phyloP scores from a whole-genome alignment of 2,329 filamentous ascomycete genomes.

The Gyromitra esculenta region DNA sequence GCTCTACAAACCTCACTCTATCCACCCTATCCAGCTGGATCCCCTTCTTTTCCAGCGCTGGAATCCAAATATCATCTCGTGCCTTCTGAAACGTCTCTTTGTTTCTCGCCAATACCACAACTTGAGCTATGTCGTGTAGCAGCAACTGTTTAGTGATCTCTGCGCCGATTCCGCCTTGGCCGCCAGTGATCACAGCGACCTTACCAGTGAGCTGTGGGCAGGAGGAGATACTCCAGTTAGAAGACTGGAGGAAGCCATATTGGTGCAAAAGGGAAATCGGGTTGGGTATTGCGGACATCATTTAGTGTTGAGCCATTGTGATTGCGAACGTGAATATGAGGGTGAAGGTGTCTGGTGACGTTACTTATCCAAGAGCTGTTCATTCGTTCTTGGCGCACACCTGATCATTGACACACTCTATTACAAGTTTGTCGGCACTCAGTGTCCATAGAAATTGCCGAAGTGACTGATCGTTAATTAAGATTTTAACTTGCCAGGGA shows the following conservation, averaged over 20 bases:
- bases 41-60: not conserved
- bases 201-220: conserved; percentile 41
- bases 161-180: conserved; percentile 33
- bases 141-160: conserved; percentile 43
- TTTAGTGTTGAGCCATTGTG: not conserved
- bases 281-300: conserved; percentile 12
- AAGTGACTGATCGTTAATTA: not conserved
- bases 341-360: not conserved
- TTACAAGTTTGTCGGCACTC: not conserved
- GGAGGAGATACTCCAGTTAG: conserved; percentile 25
- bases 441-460: not conserved
- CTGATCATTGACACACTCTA: not conserved
- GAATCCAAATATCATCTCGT: conserved; percentile 4
- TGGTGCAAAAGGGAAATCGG: conserved; percentile 25
- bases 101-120: conserved; percentile 9
- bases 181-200: conserved; percentile 41
- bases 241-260: conserved; percentile 32
- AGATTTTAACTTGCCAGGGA: not conserved
- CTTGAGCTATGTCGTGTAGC: conserved; percentile 37
- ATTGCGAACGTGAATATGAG: no score
- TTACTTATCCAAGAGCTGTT: not conserved
- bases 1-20: conserved; percentile 29
- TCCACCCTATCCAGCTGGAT: not conserved
- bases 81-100: conserved; percentile 19
- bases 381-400: not conserved